Conservation (phyloP, 108 stramenopile species). For the Cyclotella sp. region DNA sequence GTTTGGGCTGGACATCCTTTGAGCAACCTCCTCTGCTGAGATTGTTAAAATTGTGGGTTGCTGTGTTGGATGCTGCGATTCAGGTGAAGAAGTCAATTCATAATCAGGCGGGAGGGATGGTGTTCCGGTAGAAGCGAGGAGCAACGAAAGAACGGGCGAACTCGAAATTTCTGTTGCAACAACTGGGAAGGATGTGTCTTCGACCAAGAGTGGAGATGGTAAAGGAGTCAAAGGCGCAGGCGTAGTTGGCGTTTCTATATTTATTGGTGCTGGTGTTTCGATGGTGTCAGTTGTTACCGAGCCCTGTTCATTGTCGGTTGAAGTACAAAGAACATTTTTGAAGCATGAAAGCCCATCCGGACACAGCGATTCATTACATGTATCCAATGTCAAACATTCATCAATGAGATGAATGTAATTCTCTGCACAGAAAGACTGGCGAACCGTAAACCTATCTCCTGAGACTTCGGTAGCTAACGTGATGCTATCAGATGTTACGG, state of each 20-base stretch:
- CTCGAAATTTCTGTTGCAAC: not conserved
- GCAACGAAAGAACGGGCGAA: not conserved
- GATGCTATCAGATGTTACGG: not conserved
- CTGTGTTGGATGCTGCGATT: conserved; percentile 9
- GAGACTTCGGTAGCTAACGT: not conserved
- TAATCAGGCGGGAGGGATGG: not conserved
- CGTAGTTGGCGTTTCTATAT: not conserved
- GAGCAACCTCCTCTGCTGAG: conserved; percentile 32
- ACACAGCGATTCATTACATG: conserved; percentile 25
- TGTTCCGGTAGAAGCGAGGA: not conserved
- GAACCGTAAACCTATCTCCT: conserved; percentile 1
- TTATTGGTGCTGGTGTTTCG: conserved; percentile 12
- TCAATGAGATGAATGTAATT: conserved; percentile 27
- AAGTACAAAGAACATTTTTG: conserved; percentile 15
- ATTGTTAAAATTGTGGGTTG: conserved; percentile 25
- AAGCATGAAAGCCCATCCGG: conserved; percentile 32
- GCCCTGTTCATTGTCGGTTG: not conserved
- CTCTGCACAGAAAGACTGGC: conserved; percentile 32
- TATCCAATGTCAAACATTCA: conserved; percentile 17
- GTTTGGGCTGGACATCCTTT: conserved; percentile 37
- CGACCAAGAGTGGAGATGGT: not conserved
- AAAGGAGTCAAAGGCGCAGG: not conserved
- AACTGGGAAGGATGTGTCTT: not conserved
- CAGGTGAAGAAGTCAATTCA: conserved; percentile 3
- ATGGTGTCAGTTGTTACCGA: not conserved